Percentiles rank a stretch among this genome's conserved stretches.
Conservation (phyloP, 1,139 yeast genomes). For the Sugiyamaella paludigena region DNA sequence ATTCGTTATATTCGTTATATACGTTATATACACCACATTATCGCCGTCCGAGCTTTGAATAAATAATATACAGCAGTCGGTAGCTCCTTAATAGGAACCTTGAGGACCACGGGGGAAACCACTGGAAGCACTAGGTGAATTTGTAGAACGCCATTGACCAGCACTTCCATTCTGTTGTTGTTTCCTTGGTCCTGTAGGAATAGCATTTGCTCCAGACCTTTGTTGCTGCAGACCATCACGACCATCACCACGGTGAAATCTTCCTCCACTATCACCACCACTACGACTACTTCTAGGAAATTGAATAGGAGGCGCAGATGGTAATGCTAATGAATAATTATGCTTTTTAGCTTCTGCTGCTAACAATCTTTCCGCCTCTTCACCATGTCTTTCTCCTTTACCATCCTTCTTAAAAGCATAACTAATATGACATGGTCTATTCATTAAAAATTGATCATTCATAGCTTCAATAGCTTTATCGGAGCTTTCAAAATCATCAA, state of each 20-base stretch:
- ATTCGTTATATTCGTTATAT: too few relatives aligned
- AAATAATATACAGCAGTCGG: too few relatives aligned
- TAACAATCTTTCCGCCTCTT: conserved; percentile 66
- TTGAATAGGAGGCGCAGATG: background rate
- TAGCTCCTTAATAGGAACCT: too few relatives aligned
- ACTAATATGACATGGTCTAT: conserved; percentile 55
- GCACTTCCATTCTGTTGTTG: too few relatives aligned
- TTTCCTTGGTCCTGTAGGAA: conserved; percentile 7
- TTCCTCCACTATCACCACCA: background rate
- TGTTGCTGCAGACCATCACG: background rate
- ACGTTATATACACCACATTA: too few relatives aligned
- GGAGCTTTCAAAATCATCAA: conserved; percentile 61
- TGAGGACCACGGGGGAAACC: too few relatives aligned
- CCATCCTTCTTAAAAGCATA: conserved; percentile 73
- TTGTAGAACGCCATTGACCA: too few relatives aligned
- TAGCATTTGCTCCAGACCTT: conserved; percentile 5
- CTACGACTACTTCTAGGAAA: background rate
- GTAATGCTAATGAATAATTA: conserved; percentile 24
- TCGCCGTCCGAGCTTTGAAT: too few relatives aligned
- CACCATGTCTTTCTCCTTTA: conserved; percentile 69
- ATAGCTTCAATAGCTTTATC: conserved; percentile 71
- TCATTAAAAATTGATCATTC: conserved; percentile 70
- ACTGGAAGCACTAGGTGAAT: too few relatives aligned
- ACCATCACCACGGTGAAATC: background rate
- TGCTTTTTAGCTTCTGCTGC: conserved; percentile 62